Evolutionary conservation across 2,329 filamentous ascomycete species (phyloP).

Genomic region (Hymenoscyphus linearis): DNA sequence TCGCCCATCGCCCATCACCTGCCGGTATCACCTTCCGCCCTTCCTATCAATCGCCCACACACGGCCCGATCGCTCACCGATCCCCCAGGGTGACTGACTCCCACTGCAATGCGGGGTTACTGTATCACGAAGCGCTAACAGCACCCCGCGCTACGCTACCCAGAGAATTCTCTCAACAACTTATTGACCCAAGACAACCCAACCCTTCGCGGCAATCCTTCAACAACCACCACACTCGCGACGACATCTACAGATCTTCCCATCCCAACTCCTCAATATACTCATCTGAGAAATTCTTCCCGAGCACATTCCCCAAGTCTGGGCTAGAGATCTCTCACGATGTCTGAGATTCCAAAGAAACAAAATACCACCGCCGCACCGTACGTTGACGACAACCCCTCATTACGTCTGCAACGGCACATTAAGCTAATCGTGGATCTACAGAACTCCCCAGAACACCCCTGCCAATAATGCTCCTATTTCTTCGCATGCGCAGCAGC

Average conservation of each 20-base stretch:
- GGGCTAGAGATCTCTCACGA: constrained; percentile 31
- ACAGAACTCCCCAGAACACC: constrained; percentile 96
- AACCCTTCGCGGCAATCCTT: background rate
- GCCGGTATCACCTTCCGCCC: too few relatives aligned
- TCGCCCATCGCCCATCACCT: too few relatives aligned
- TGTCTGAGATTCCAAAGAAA: constrained; percentile 63
- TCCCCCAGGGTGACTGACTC: background rate
- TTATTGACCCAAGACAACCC: constrained; percentile 3
- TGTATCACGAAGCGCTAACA: background rate
- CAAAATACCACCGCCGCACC: constrained; percentile 52
- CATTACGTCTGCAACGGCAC: constrained; percentile 9
- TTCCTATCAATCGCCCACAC: too few relatives aligned
- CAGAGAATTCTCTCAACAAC: constrained; percentile 13
- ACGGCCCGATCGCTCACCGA: background rate
- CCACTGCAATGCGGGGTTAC: background rate
- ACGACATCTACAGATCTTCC: background rate
- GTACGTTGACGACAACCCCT: constrained; percentile 42
- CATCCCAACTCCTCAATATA: constrained; percentile 3
- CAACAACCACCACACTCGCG: constrained; percentile 1
- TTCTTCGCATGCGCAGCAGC: constrained; percentile 94
- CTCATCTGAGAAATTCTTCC: background rate
- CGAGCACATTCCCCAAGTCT: background rate
- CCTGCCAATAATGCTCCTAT: constrained; percentile 94
- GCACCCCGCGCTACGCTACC: constrained; percentile 6
- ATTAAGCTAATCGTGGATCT: constrained; percentile 24